Conservation (phyloP, 2,329 filamentous ascomycete species). For the Colletotrichum godetiae region DNA sequence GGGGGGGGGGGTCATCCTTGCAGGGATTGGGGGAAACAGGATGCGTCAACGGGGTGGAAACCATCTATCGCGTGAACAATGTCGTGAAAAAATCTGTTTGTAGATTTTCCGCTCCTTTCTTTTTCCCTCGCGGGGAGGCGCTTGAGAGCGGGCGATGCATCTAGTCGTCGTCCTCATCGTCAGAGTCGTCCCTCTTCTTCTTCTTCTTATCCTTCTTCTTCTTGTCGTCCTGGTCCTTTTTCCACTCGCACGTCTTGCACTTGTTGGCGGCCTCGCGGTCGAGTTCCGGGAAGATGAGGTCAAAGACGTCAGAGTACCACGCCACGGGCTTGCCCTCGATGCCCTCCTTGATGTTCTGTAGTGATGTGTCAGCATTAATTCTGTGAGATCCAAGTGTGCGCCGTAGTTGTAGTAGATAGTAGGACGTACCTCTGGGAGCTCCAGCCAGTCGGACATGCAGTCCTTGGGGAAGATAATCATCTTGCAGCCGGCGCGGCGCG, state of each 20-base stretch:
- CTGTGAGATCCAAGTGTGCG: background rate
- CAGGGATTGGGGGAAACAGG: too few species aligned
- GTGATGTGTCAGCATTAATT: conserved; percentile 8
- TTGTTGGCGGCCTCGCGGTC: conserved; percentile 79
- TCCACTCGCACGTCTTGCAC: conserved; percentile 72
- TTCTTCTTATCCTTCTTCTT: conserved; percentile 37
- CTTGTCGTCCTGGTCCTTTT: conserved; percentile 58
- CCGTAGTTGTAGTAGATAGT: background rate
- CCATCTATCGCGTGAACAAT: background rate
- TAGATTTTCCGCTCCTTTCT: background rate
- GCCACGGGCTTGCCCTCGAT: conserved; percentile 90
- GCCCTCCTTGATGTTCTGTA: conserved; percentile 96
- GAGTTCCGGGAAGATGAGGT: conserved; percentile 86
- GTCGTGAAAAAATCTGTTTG: background rate
- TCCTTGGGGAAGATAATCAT: conserved; percentile 95
- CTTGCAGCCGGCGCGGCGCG: conserved; percentile 89
- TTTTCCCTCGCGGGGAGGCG: background rate
- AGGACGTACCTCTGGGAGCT: conserved; percentile 88
- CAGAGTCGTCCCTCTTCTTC: conserved; percentile 35
- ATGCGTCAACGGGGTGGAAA: background rate
- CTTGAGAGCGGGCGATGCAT: background rate
- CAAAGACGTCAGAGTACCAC: conserved; percentile 96
- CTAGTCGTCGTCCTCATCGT: conserved; percentile 46
- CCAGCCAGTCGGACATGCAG: conserved; percentile 96
- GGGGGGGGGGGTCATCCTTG: background rate